Percentiles rank a stretch among this genome's conserved stretches.
Evolutionary conservation across 768 basidiomycete genomes (phyloP).

Genomic region (Coprinopsis strossmayeri): DNA sequence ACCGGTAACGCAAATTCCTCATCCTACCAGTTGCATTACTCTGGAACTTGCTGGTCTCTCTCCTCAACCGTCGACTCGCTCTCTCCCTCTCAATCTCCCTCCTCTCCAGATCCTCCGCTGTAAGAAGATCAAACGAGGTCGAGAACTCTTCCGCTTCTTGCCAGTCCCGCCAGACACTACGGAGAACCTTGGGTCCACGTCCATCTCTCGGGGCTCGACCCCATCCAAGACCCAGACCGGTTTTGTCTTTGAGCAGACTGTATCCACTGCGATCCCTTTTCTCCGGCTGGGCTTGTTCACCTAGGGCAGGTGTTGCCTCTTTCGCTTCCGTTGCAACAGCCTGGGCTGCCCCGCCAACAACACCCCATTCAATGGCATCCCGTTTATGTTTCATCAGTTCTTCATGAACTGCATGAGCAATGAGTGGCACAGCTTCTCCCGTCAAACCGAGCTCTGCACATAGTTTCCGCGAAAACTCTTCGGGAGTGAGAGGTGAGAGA

Average conservation of each 20-base stretch:
- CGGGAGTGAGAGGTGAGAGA: constrained; percentile 86
- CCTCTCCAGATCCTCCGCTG: constrained; percentile 85
- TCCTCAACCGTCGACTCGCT: constrained; percentile 49
- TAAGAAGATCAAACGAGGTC: constrained; percentile 83
- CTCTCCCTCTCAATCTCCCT: constrained; percentile 85
- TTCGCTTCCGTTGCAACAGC: background rate
- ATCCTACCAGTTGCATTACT: constrained; percentile 11
- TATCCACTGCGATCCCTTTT: constrained; percentile 43
- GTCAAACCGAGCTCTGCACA: constrained; percentile 83
- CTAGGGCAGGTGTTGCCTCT: constrained; percentile 7
- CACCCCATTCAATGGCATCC: constrained; percentile 91
- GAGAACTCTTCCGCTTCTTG: constrained; percentile 84
- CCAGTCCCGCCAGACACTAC: constrained; percentile 96
- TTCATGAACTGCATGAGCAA: constrained; percentile 92
- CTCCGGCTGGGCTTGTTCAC: constrained; percentile 31
- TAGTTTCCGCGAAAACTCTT: constrained; percentile 73
- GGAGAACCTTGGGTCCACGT: constrained; percentile 72
- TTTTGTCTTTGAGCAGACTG: constrained; percentile 71
- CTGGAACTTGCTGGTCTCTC: constrained; percentile 13
- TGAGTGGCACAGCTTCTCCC: constrained; percentile 82
- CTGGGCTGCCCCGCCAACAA: constrained; percentile 42
- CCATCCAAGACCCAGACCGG: constrained; percentile 72
- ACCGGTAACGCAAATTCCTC: constrained; percentile 11
- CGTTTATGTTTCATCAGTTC: constrained; percentile 94
- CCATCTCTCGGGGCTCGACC: constrained; percentile 74